Evolutionary conservation across 192 early-diverging fungal genomes (phyloP).

Genomic region (Backusella macrospora): DNA sequence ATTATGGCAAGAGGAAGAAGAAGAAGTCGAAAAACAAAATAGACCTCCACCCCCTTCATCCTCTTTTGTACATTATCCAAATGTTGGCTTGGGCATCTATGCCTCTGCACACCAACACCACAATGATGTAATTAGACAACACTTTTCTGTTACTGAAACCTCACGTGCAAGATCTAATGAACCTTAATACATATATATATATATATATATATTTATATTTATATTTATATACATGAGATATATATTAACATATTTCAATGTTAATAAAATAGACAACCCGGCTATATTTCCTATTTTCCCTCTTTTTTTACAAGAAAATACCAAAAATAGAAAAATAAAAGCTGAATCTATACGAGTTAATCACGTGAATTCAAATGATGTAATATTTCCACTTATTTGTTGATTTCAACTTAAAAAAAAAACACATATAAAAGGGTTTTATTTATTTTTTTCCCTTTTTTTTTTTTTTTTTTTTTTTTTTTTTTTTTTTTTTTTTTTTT

Average conservation of each 20-base stretch:
- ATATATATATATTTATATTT: too few relatives aligned
- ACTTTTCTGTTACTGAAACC: slow-evolving; percentile 16
- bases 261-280: not conserved
- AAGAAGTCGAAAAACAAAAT: not conserved
- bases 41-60: not conserved
- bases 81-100: slow-evolving; percentile 40
- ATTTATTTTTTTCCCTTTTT: not conserved
- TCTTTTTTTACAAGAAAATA: not conserved
- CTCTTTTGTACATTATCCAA: slow-evolving; percentile 21
- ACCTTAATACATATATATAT: not conserved
- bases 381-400: not conserved
- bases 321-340: not conserved
- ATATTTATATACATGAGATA: too few relatives aligned
- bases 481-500: not conserved
- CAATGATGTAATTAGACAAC: slow-evolving; percentile 40
- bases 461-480: not conserved
- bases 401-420: not conserved
- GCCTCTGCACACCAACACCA: slow-evolving; percentile 43
- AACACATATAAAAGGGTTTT: not conserved
- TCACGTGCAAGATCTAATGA: slow-evolving; percentile 1
- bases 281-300: slow-evolving; percentile 1
- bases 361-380: slow-evolving; percentile 11
- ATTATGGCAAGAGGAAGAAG: not conserved
- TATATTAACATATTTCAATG: too few relatives aligned
- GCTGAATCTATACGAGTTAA: not conserved